phyloP scores from a whole-genome alignment of 2,329 filamentous ascomycete genomes.

The Talaromyces pinophilus region DNA sequence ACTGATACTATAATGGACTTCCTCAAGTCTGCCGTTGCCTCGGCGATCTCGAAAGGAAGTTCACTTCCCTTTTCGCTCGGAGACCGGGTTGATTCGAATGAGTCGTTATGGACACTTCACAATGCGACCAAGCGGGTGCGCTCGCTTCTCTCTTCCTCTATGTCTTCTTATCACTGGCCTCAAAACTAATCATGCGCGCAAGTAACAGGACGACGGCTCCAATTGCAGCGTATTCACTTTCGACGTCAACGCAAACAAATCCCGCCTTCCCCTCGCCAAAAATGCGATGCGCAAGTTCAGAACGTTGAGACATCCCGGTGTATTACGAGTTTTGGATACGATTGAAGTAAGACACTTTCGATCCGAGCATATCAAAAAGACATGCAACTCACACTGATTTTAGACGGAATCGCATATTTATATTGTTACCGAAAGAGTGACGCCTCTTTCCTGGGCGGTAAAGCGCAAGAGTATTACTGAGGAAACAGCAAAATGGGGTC shows the following conservation, averaged over 20 bases:
- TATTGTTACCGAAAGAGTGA: conserved; percentile 88
- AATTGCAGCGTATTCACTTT: conserved; percentile 97
- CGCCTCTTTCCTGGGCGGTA: conserved; percentile 85
- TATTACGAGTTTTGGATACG: conserved; percentile 91
- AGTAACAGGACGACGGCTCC: conserved; percentile 78
- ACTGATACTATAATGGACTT: conserved; percentile 73
- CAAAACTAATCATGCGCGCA: conserved; percentile 23
- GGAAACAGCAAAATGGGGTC: conserved; percentile 95
- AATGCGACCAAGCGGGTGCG: conserved; percentile 88
- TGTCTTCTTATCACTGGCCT: background rate
- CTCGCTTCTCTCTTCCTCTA: background rate
- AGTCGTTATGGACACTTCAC: conserved; percentile 94
- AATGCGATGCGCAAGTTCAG: conserved; percentile 93
- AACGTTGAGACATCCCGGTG: conserved; percentile 88
- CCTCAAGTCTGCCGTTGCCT: conserved; percentile 94
- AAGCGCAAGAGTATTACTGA: conserved; percentile 82
- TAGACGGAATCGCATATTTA: conserved; percentile 94
- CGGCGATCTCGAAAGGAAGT: conserved; percentile 91
- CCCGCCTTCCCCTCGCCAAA: conserved; percentile 79
- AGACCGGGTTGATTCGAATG: conserved; percentile 86
- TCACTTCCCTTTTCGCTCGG: conserved; percentile 91
- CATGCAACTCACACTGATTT: background rate
- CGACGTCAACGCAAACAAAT: conserved; percentile 78
- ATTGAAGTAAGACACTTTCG: conserved; percentile 66
- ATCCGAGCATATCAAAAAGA: background rate